phyloP scores from a whole-genome alignment of 805 yeast species.

The Ogataea pini region DNA sequence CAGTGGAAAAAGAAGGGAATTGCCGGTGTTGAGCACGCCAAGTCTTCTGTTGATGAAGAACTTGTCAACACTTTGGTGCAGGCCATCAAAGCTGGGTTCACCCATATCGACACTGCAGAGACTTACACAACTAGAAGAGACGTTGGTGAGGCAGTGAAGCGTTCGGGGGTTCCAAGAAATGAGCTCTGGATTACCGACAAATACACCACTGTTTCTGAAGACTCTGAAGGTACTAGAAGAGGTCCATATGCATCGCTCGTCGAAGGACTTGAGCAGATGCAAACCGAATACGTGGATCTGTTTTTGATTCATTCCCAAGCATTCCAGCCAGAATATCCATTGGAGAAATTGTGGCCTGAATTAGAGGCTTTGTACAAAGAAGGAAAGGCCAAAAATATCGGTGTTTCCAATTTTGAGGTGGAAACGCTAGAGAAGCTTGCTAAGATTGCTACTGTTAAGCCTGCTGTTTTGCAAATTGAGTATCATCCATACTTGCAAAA shows the following conservation, averaged over 20 bases:
- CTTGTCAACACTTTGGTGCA: constrained; percentile 46
- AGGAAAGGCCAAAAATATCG: constrained; percentile 48
- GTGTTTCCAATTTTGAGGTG: constrained; percentile 58
- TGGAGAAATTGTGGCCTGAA: constrained; percentile 50
- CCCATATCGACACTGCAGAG: constrained; percentile 68
- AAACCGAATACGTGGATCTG: constrained; percentile 56
- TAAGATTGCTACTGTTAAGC: constrained; percentile 41
- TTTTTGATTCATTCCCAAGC: constrained; percentile 63
- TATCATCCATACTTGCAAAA: constrained; percentile 62
- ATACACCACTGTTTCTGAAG: constrained; percentile 40
- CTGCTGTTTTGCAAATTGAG: constrained; percentile 65
- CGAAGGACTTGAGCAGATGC: constrained; percentile 46
- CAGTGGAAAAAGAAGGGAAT: constrained; percentile 37
- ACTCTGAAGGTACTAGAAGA: constrained; percentile 28
- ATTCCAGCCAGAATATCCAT: constrained; percentile 37
- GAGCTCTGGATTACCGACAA: constrained; percentile 61
- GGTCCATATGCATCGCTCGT: constrained; percentile 51
- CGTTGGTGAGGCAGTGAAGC: constrained; percentile 54
- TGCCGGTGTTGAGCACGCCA: constrained; percentile 19
- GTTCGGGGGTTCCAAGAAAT: constrained; percentile 44
- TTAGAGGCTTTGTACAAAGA: constrained; percentile 49
- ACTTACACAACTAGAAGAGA: constrained; percentile 59
- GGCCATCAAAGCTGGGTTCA: constrained; percentile 54
- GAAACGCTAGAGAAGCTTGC: constrained; percentile 46
- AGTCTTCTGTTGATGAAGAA: constrained; percentile 32